phyloP scores from a whole-genome alignment of 139 green algal species.

The Raphidocelis subcapitata region DNA sequence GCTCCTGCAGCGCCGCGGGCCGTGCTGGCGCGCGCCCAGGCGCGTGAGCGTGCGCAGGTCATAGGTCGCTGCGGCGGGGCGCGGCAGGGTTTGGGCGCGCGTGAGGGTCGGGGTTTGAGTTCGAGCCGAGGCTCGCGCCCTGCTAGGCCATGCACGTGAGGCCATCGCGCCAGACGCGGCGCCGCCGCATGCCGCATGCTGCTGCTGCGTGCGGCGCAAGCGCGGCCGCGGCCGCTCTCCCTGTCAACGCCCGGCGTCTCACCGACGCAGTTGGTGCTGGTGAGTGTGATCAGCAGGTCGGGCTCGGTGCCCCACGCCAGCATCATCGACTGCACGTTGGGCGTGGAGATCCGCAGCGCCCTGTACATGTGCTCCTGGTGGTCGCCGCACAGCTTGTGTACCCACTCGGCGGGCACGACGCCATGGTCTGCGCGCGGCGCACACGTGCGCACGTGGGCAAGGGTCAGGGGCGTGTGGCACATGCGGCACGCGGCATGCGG shows the following conservation, averaged over 20 bases:
- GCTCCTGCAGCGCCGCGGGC: slow-evolving; percentile 5
- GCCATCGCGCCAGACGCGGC: background rate
- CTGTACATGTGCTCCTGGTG: slow-evolving; percentile 22
- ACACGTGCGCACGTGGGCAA: background rate
- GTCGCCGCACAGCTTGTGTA: slow-evolving; percentile 18
- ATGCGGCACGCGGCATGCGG: background rate
- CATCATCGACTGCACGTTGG: background rate
- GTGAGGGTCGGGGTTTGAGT: background rate
- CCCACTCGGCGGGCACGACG: slow-evolving; percentile 1
- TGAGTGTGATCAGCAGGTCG: no score
- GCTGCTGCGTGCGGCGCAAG: background rate
- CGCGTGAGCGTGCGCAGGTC: background rate
- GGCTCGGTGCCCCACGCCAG: background rate
- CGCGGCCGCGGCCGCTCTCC: no score
- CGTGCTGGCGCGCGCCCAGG: background rate
- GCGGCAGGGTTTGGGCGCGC: background rate
- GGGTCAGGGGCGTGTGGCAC: no score
- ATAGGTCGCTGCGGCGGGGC: background rate
- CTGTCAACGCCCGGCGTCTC: no score
- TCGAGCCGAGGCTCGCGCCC: background rate
- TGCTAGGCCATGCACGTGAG: background rate
- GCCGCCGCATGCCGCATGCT: slow-evolving; percentile 1
- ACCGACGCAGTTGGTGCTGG: no score
- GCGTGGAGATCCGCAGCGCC: slow-evolving; percentile 14
- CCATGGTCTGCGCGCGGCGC: slow-evolving; percentile 4